A percentile compares a stretch with the other conserved stretches of the same genome.
Evolutionary conservation across 1,284 basidiomycete genomes (phyloP).

Genomic region (Rhodotorula sp.): DNA sequence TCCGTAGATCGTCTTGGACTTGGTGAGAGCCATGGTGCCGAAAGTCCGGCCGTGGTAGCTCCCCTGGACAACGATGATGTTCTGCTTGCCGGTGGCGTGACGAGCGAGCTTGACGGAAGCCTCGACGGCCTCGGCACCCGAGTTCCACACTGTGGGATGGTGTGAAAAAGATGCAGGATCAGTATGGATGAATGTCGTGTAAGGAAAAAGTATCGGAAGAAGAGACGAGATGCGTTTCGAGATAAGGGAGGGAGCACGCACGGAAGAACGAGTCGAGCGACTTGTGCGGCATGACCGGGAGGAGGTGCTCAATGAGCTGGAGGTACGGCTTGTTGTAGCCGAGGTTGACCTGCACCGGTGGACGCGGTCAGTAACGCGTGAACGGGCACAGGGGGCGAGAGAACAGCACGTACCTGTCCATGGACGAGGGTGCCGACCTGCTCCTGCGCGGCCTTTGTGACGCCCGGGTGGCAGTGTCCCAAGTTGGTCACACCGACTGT

Average conservation of each 20-base stretch:
- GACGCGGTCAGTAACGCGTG: slow-evolving; percentile 3
- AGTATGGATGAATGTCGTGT: background rate
- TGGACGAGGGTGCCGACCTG: slow-evolving; percentile 81
- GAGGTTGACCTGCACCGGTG: slow-evolving; percentile 64
- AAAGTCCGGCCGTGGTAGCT: slow-evolving; percentile 73
- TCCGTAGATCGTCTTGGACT: slow-evolving; percentile 86
- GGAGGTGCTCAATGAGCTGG: slow-evolving; percentile 68
- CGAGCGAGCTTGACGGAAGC: slow-evolving; percentile 74
- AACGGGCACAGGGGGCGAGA: too few species aligned
- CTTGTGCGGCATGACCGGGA: slow-evolving; percentile 70
- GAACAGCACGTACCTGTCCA: slow-evolving; percentile 55
- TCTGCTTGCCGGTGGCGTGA: slow-evolving; percentile 70
- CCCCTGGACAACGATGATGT: slow-evolving; percentile 87
- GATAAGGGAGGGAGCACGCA: slow-evolving; percentile 15
- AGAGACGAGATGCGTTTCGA: background rate
- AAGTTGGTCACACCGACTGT: slow-evolving; percentile 60
- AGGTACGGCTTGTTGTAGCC: slow-evolving; percentile 73
- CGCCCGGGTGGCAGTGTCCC: slow-evolving; percentile 82
- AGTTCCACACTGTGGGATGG: slow-evolving; percentile 58
- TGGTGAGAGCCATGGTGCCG: slow-evolving; percentile 82
- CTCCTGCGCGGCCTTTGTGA: slow-evolving; percentile 79
- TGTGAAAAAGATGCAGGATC: background rate
- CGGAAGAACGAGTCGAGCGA: slow-evolving; percentile 79
- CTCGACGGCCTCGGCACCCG: slow-evolving; percentile 86
- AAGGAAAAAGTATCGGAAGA: background rate